phyloP scores from a whole-genome alignment of 2,329 filamentous ascomycete species.

The Waltergamsia citrina region DNA sequence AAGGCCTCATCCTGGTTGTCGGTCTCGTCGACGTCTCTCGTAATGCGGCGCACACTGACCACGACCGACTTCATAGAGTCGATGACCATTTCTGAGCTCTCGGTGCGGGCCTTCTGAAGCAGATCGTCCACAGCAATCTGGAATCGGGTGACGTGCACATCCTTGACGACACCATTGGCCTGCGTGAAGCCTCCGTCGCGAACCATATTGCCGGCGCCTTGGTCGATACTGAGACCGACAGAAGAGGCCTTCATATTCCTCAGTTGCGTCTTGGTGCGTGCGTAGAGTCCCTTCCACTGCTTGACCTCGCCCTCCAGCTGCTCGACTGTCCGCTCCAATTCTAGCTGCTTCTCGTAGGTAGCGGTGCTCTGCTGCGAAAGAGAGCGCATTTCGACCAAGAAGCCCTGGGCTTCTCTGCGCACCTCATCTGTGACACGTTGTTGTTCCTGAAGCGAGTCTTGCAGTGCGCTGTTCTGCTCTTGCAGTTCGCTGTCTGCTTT shows the following conservation, averaged over 20 bases:
- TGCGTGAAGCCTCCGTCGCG: constrained; percentile 60
- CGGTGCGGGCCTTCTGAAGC: constrained; percentile 63
- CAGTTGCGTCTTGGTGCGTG: constrained; percentile 78
- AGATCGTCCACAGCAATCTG: constrained; percentile 92
- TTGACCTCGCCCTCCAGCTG: constrained; percentile 74
- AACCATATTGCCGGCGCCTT: constrained; percentile 59
- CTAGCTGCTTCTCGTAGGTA: constrained; percentile 73
- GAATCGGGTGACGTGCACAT: constrained; percentile 89
- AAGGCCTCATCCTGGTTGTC: constrained; percentile 42
- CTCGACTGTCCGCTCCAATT: constrained; percentile 65
- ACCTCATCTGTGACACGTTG: constrained; percentile 81
- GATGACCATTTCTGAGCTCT: constrained; percentile 66
- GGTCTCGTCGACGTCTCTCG: constrained; percentile 63
- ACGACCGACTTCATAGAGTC: constrained; percentile 84
- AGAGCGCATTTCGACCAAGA: constrained; percentile 79
- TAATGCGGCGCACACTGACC: constrained; percentile 72
- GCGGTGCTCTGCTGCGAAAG: constrained; percentile 73
- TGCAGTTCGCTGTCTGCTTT: constrained; percentile 44
- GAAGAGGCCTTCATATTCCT: constrained; percentile 74
- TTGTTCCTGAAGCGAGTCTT: constrained; percentile 59
- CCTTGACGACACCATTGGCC: constrained; percentile 71
- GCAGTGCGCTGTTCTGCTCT: constrained; percentile 60
- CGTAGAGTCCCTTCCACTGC: constrained; percentile 86
- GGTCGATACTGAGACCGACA: constrained; percentile 58
- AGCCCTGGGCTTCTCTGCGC: constrained; percentile 70